These are phyloP conservation scores for Boletales sp. DNA, from an alignment of 768 basidiomycete genomes.

Conservation along the genomic window DNA sequence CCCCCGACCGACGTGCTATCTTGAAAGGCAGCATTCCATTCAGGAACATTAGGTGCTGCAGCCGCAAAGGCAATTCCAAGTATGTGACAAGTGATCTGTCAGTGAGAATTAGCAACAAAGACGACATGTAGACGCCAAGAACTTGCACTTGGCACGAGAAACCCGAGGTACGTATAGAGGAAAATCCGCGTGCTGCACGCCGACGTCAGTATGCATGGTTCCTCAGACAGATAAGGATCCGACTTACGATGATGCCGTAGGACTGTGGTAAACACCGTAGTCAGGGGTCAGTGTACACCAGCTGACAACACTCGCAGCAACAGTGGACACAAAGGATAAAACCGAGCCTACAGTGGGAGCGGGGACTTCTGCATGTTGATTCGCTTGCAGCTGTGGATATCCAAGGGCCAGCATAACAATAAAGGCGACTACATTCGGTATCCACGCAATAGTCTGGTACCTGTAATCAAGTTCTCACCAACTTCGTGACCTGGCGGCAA, in stretches of 20 bases:
- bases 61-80: slow-evolving; percentile 47
- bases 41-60: slow-evolving; percentile 34
- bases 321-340: slow-evolving; percentile 43
- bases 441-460: slow-evolving; percentile 75
- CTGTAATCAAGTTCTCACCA: slow-evolving; percentile 28
- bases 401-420: slow-evolving; percentile 64
- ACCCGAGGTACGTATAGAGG: slow-evolving; percentile 44
- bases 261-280: slow-evolving; percentile 48
- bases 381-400: slow-evolving; percentile 57
- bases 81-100: slow-evolving; percentile 37
- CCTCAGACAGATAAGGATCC: not conserved
- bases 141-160: slow-evolving; percentile 40
- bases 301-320: slow-evolving; percentile 43
- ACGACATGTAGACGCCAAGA: not conserved
- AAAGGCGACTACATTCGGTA: slow-evolving; percentile 69
- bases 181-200: slow-evolving; percentile 35
- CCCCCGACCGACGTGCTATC: slow-evolving; percentile 44
- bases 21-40: slow-evolving; percentile 40
- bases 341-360: slow-evolving; percentile 34
- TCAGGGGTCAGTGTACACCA: slow-evolving; percentile 44
- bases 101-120: not conserved
- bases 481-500: not conserved
- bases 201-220: not conserved
- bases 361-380: slow-evolving; percentile 33
- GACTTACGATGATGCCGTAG: slow-evolving; percentile 58